A percentile compares a stretch with the other conserved stretches of the same genome.
Conservation (phyloP, 1,139 yeast genomes). For the Suhomyces bolitotheri region DNA sequence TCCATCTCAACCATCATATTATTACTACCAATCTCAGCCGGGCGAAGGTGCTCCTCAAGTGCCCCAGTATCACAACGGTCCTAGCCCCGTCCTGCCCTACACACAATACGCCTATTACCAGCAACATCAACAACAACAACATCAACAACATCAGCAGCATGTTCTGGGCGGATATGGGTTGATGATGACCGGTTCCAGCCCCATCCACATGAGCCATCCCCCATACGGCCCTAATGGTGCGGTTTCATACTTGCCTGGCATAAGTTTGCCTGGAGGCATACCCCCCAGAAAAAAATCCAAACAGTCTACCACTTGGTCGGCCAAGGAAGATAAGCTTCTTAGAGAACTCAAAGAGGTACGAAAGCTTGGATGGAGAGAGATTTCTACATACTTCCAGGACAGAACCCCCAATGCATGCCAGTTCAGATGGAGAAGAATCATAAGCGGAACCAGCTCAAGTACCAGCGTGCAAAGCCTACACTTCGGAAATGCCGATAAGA, state of each 20-base stretch:
- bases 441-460: constrained; percentile 27
- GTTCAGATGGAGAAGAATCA: constrained; percentile 48
- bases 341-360: constrained; percentile 42
- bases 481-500: constrained; percentile 16
- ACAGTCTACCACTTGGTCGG: constrained; percentile 42
- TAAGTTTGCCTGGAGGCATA: constrained; percentile 7
- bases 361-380: constrained; percentile 49
- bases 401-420: constrained; percentile 51
- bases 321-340: constrained; percentile 40
- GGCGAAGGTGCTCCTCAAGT: constrained; percentile 2
- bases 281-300: constrained; percentile 24
- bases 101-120: constrained; percentile 10
- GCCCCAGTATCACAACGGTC: constrained; percentile 3
- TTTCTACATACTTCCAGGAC: constrained; percentile 42
- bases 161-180: constrained; percentile 3
- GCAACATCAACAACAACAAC: constrained; percentile 11
- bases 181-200: constrained; percentile 1
- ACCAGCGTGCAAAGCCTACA: constrained; percentile 9
- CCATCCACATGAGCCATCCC: constrained; percentile 2
- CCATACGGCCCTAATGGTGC: constrained; percentile 3
- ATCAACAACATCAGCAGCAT: not conserved
- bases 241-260: constrained; percentile 9
- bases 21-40: constrained; percentile 6
- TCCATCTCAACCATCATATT: constrained; percentile 5
- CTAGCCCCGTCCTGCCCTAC: constrained; percentile 1